Percentiles rank a stretch among this genome's conserved stretches.
Evolutionary conservation across 345 rosid genomes (phyloP).

Genomic region (Salix purpurea): DNA sequence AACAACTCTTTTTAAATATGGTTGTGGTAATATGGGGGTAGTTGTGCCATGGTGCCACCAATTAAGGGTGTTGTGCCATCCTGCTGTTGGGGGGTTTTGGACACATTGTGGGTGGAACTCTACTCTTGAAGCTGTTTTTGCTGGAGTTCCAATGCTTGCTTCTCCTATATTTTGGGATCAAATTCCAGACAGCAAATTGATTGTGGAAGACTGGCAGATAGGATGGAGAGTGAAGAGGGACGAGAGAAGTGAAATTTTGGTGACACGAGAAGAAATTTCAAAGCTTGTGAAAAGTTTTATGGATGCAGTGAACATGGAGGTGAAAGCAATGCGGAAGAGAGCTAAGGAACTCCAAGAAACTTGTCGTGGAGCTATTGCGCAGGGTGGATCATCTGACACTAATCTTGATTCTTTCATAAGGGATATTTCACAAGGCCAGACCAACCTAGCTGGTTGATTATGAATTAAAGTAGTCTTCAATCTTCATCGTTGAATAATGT

Average conservation of each 20-base stretch:
- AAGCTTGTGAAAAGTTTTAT: conserved; percentile 15
- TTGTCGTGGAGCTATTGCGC: conserved; percentile 12
- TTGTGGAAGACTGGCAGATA: conserved; percentile 24
- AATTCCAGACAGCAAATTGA: conserved; percentile 7
- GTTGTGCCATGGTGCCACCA: conserved; percentile 31
- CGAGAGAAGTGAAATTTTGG: neutral
- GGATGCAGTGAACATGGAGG: conserved; percentile 11
- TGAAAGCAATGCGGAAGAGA: conserved; percentile 9
- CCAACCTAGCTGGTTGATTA: neutral
- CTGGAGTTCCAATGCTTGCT: conserved; percentile 27
- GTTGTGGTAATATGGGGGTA: conserved; percentile 1
- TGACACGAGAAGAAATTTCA: conserved; percentile 17
- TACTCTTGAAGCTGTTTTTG: conserved; percentile 19
- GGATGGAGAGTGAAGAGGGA: conserved; percentile 20
- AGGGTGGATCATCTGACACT: conserved; percentile 20
- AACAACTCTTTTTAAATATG: neutral
- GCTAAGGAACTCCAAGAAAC: conserved; percentile 7
- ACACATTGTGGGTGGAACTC: conserved; percentile 34
- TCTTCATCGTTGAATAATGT: neutral
- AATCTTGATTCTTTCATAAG: conserved; percentile 19
- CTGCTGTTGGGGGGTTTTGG: conserved; percentile 29
- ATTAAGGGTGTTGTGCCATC: conserved; percentile 21
- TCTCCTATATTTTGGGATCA: conserved; percentile 30
- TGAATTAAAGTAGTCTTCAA: neutral
- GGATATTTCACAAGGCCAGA: neutral